These are phyloP conservation scores for Pestalotiopsis sp. DNA, from an alignment of 2,329 filamentous ascomycete species.

Conservation along the genomic window DNA sequence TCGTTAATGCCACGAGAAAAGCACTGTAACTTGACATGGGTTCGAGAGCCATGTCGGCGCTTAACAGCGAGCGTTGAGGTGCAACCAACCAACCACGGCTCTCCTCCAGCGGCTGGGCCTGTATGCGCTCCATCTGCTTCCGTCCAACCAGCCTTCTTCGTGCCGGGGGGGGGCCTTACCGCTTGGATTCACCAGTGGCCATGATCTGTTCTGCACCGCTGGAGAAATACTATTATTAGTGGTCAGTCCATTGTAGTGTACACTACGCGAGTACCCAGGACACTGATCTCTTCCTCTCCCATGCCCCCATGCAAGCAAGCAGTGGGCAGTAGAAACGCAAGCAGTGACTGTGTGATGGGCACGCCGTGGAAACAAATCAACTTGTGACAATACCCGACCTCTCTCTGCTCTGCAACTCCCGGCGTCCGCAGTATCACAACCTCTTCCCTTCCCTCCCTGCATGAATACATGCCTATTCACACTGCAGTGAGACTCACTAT, in stretches of 20 bases:
- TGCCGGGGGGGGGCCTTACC: slow-evolving; percentile 21
- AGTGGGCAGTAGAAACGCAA: neutral
- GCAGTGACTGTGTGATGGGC: slow-evolving; percentile 14
- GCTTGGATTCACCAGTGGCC: slow-evolving; percentile 15
- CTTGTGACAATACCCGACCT: slow-evolving; percentile 25
- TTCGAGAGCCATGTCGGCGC: slow-evolving; percentile 27
- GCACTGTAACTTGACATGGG: neutral
- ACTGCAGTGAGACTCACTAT: slow-evolving; percentile 22
- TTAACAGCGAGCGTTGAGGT: slow-evolving; percentile 29
- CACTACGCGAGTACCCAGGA: slow-evolving; percentile 15
- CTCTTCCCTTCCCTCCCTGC: slow-evolving; percentile 21
- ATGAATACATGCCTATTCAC: slow-evolving; percentile 16
- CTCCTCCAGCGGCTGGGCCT: slow-evolving; percentile 17
- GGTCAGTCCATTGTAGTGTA: slow-evolving; percentile 22
- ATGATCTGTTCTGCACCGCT: slow-evolving; percentile 15
- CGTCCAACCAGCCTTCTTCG: slow-evolving; percentile 31
- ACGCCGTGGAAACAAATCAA: slow-evolving; percentile 32
- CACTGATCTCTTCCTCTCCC: slow-evolving; percentile 12
- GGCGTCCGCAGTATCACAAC: slow-evolving; percentile 28
- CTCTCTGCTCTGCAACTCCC: neutral
- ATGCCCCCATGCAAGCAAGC: slow-evolving; percentile 5
- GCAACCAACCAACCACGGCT: slow-evolving; percentile 27
- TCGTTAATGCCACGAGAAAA: neutral
- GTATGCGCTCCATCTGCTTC: slow-evolving; percentile 26
- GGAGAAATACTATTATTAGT: slow-evolving; percentile 35